Evolutionary conservation across 176 grass and related monocot species (phyloP).

Genomic region (Avena insularis): DNA sequence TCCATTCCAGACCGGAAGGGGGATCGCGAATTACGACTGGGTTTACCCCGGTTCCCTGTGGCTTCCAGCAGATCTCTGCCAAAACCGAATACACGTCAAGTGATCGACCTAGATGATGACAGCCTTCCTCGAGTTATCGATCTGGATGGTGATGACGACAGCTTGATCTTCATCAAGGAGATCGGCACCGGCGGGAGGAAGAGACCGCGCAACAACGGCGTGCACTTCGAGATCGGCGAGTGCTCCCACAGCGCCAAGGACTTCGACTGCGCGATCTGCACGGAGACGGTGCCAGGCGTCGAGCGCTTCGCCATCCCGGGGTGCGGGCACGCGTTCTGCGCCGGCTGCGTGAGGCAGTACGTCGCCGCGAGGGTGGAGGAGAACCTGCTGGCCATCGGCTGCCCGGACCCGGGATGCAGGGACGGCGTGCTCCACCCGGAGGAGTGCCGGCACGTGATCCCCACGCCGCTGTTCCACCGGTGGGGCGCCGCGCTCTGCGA

Average conservation of each 20-base stretch:
- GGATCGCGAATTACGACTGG: background rate
- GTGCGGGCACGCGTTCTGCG: slow-evolving; percentile 69
- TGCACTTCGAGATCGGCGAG: slow-evolving; percentile 14
- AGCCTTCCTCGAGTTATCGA: background rate
- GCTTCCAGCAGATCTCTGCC: slow-evolving; percentile 12
- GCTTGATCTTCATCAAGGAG: background rate
- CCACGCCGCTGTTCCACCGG: slow-evolving; percentile 37
- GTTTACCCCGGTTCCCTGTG: background rate
- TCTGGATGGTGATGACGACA: background rate
- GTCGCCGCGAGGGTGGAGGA: slow-evolving; percentile 59
- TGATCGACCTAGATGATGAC: slow-evolving; percentile 1
- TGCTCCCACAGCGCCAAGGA: slow-evolving; percentile 34
- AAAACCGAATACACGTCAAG: background rate
- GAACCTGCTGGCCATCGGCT: slow-evolving; percentile 48
- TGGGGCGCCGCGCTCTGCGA: slow-evolving; percentile 66
- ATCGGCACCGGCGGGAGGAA: slow-evolving; percentile 10
- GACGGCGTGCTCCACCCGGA: slow-evolving; percentile 50
- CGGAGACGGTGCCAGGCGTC: slow-evolving; percentile 38
- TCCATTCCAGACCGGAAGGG: background rate
- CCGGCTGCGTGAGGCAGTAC: slow-evolving; percentile 60
- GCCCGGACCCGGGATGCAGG: slow-evolving; percentile 52
- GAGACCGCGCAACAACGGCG: background rate
- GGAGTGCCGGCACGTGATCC: slow-evolving; percentile 53
- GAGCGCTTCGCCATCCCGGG: slow-evolving; percentile 47
- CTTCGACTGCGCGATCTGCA: slow-evolving; percentile 68